Conservation (phyloP, 805 yeast species). For the Teunomyces barrocoloradensis region DNA sequence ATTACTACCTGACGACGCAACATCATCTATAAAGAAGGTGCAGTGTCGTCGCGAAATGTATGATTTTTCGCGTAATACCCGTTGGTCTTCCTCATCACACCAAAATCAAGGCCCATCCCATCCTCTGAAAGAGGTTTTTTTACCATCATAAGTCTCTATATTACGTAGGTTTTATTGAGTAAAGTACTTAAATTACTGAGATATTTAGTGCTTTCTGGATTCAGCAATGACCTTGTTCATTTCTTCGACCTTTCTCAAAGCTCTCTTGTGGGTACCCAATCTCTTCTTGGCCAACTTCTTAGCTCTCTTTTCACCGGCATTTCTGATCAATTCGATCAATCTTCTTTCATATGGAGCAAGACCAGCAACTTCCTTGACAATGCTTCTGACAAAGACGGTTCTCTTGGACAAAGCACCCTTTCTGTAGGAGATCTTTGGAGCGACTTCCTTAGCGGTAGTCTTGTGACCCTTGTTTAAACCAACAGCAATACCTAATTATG, state of each 20-base stretch:
- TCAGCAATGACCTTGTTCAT: slow-evolving; percentile 95
- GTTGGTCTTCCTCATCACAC: too few relatives aligned
- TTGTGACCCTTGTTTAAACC: slow-evolving; percentile 99
- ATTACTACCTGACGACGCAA: neutral
- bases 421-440: slow-evolving; percentile 80
- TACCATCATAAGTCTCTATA: slow-evolving; percentile 2
- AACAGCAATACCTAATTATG: slow-evolving; percentile 76
- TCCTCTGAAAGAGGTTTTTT: neutral
- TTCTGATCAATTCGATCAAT: slow-evolving; percentile 98
- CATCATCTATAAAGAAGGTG: neutral
- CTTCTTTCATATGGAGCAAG: slow-evolving; percentile 99
- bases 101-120: too few relatives aligned
- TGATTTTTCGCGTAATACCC: neutral
- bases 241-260: slow-evolving; percentile 99
- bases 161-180: slow-evolving; percentile 8
- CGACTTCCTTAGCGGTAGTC: slow-evolving; percentile 77
- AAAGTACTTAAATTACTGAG: slow-evolving; percentile 13
- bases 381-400: slow-evolving; percentile 90
- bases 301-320: slow-evolving; percentile 99
- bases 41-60: neutral
- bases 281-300: slow-evolving; percentile 99
- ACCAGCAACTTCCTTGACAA: slow-evolving; percentile 97
- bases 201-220: slow-evolving; percentile 83
- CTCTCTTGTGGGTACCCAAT: slow-evolving; percentile 99
- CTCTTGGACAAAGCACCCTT: slow-evolving; percentile 97